Evolutionary conservation across 148 eudicot species (phyloP), one percentile per base, ranked within the genome.

Genomic region (Chenopodium album): DNA sequence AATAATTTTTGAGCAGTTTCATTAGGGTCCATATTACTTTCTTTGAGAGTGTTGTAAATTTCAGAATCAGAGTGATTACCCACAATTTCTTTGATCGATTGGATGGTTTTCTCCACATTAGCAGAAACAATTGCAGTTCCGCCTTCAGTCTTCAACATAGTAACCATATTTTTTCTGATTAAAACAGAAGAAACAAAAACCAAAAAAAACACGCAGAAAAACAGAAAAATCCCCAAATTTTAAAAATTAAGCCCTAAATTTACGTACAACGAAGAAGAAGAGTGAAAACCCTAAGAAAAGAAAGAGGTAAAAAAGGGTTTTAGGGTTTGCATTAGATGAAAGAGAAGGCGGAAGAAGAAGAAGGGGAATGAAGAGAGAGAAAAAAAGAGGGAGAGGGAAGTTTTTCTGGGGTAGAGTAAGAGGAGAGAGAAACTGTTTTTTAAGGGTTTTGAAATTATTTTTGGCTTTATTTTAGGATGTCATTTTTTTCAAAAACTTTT

Each of bases 61-160:
- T 92, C 98, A 78, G 90, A 86, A 83, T 93, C 96, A 23, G 98
- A 92, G 79, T 89, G 92, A 84, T 93, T 86, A 2, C 89, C 88
- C 20, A 90, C 95, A 17, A 92, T 82, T 54, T 95, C 97, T 82
- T 87, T 93, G n/a, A 95, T 90, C 44, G 89, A 89, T 82, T 91
- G 90, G 19, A 94, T 90, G 3, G 89, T 89, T 77, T 85, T 85
- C 81, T 82, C 82, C 19, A 89, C 87, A 48, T 79, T 81, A 28
- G 89, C 90, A 16, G 94, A 84, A 2, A 89, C 63, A 76, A 79
- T 76, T 46, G 88, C 92, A 9, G 90, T 66, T 20, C 92, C 95
- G 34, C 90, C 84, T 54, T 93, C 93, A 82, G 75, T 59, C 83
- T 84, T 83, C 54, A 85, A 90, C 54, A 84, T 88, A 71, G 87